Evolutionary conservation across 2,329 filamentous ascomycete species (phyloP), one percentile per base, ranked within the genome.

Genomic region (Seiridium unicorne): DNA sequence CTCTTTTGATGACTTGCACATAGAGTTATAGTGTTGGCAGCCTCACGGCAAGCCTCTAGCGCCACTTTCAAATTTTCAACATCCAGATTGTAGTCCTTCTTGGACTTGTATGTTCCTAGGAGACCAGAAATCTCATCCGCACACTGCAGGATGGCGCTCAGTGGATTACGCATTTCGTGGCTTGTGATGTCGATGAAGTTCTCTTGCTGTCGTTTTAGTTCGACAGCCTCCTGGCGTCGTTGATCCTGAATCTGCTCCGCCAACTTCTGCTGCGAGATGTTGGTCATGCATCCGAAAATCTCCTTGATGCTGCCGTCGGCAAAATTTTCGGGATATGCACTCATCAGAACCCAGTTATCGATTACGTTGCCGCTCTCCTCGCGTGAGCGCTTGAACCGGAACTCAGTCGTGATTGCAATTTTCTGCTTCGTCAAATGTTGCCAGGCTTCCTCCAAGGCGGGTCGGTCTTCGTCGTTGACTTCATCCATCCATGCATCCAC

Each of bases 231-330:
- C 68, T 93, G 86, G 68, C 91, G 89, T 60, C 91, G 87, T 49
- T 88, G 83, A 67, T 85, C 91, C 72, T 96, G 91, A 40, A 92
- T 86, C 51, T 89, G 87, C 73, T 96, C 92, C 1, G 92, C 91
- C 81, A 89, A 89, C 72, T 96, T 96, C 71, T 95, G 91, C 58
- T 90, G 85, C 18, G 89, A 92, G 64, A 96, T 96, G 69, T 96
- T 91, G 0, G 91, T 94, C 56, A 96, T 89, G 69, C 88, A 90
- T 57, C 90, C 90, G 66, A 93, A 93, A 3, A 93, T 88, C 62
- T 88, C 86, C 75, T 91, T 91, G 56, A 93, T 80, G 35, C 79
- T 77, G 3, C 89, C 89, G 35, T 84, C 77, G 1, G 79, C 76
- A 62, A 89, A 82, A 67, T 84, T 89, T 66, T 93, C 90, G 0